Evolutionary conservation across 1,284 basidiomycete genomes (phyloP).

Genomic region (Rhodotorula sp.): DNA sequence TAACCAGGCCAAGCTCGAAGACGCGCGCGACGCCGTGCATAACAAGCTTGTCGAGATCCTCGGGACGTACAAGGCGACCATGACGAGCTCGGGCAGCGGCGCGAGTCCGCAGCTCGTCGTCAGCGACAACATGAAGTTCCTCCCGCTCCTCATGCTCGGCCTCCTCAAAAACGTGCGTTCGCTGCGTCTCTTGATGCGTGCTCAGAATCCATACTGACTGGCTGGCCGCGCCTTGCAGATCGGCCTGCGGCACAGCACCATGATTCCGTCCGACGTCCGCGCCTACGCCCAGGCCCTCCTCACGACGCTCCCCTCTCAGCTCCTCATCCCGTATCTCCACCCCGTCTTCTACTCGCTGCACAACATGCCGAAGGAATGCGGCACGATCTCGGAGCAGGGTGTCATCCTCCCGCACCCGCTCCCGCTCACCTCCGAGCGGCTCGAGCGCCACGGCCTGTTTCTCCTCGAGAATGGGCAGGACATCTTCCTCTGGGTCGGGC

Average conservation of each 20-base stretch:
- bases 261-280: slow-evolving; percentile 93
- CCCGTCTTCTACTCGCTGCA: slow-evolving; percentile 94
- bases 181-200: no score
- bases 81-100: slow-evolving; percentile 89
- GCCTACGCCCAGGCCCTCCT: slow-evolving; percentile 92
- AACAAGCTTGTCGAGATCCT: slow-evolving; percentile 90
- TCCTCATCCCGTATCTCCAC: slow-evolving; percentile 90
- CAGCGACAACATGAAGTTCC: slow-evolving; percentile 88
- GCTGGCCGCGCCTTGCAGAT: slow-evolving; percentile 58
- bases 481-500: slow-evolving; percentile 95
- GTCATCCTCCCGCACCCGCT: slow-evolving; percentile 81
- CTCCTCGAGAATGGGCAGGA: slow-evolving; percentile 97
- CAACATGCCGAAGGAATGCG: slow-evolving; percentile 85
- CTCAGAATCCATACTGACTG: not conserved
- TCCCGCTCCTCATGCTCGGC: slow-evolving; percentile 85
- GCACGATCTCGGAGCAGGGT: slow-evolving; percentile 76
- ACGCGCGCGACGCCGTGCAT: slow-evolving; percentile 85
- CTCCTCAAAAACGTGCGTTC: slow-evolving; percentile 84
- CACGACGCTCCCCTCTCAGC: slow-evolving; percentile 86
- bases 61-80: slow-evolving; percentile 90
- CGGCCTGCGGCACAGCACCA: slow-evolving; percentile 89
- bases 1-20: slow-evolving; percentile 82
- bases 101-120: slow-evolving; percentile 92
- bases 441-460: slow-evolving; percentile 94
- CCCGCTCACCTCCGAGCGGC: slow-evolving; percentile 86